Evolutionary conservation across 2,329 filamentous ascomycete genomes (phyloP), one percentile per base, ranked within the genome.

Genomic region (Curvularia hawaiiensis): DNA sequence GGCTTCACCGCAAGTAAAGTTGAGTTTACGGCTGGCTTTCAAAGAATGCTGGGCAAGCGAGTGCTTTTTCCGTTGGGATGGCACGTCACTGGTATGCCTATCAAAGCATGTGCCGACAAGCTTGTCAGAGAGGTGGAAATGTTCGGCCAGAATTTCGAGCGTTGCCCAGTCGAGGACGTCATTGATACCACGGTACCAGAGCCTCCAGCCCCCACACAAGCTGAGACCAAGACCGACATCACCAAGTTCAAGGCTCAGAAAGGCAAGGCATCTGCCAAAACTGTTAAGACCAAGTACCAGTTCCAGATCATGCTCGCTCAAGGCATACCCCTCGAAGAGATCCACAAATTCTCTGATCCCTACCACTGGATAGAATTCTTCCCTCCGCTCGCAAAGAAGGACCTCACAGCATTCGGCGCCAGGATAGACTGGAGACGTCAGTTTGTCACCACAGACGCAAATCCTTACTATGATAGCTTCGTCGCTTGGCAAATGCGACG

Each of bases 401-500:
- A 99, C 75, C 82, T 97, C 66, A 90, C 88, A 67, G 89, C 89
- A 75, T 87, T 98, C 62, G 94, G 94, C 59, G 89, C 89, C 50
- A 84, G 93, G 67, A 90, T 98, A 70, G 95, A 98, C 76, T 99
- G 94, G 94, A 85, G 94, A 72, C 84, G 95, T 75, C 89, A 90
- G 38, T 91, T 99, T 64, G 90, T 98, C 63, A 99, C 95, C 7
- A 99, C 95, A 2, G 92, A 97, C 68, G 92, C 92, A 35, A 99
- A 99, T 78, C 92, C 92, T 4, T 98, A 95, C 81, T 99, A 96
- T 75, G 94, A 99, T 75, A 86, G 91, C 4, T 99, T 99, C 71
- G 89, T 98, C 40, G 83, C 91, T 70, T 99, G 95, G 95, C 95
- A 98, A 79, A 97, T 98, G 91, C 93, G 90, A 75, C 90, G 91